Percentiles rank a stretch among this genome's conserved stretches.
Evolutionary conservation across 805 yeast genomes (phyloP).

Genomic region (Saccharomyces eubayanus): DNA sequence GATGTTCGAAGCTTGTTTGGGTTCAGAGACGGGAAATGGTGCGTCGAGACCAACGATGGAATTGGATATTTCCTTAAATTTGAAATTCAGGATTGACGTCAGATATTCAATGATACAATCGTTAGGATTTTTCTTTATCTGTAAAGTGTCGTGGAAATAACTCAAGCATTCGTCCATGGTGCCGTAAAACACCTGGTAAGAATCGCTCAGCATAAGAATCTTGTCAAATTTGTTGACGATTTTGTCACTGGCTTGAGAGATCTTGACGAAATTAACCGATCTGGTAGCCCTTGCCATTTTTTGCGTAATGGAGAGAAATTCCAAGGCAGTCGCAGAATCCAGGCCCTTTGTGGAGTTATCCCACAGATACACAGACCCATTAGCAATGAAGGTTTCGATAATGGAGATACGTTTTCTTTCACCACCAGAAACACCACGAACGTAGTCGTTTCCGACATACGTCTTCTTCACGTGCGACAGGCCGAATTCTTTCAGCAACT

Average conservation of each 20-base stretch:
- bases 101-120: constrained; percentile 51
- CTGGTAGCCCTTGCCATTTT: constrained; percentile 31
- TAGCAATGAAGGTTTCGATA: constrained; percentile 42
- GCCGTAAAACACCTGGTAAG: constrained; percentile 39
- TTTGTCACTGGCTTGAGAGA: constrained; percentile 38
- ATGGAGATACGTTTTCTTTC: constrained; percentile 53
- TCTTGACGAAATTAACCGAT: constrained; percentile 36
- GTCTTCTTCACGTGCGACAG: constrained; percentile 44
- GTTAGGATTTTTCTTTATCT: constrained; percentile 44
- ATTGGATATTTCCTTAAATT: constrained; percentile 28
- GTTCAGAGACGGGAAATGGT: constrained; percentile 32
- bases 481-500: constrained; percentile 27
- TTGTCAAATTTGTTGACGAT: constrained; percentile 41
- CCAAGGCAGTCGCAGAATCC: constrained; percentile 40
- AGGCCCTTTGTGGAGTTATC: constrained; percentile 41
- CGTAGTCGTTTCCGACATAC: constrained; percentile 49
- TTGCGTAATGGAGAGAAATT: constrained; percentile 35
- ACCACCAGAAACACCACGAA: constrained; percentile 57
- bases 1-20: constrained; percentile 32
- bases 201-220: constrained; percentile 37
- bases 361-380: constrained; percentile 40
- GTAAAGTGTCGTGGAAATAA: constrained; percentile 40
- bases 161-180: constrained; percentile 33
- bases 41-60: neutral
- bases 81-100: constrained; percentile 45